Percentiles rank a stretch among this genome's conserved stretches.
phyloP scores from a whole-genome alignment of 257 asterid genomes.

The Scutellaria galericulata region DNA sequence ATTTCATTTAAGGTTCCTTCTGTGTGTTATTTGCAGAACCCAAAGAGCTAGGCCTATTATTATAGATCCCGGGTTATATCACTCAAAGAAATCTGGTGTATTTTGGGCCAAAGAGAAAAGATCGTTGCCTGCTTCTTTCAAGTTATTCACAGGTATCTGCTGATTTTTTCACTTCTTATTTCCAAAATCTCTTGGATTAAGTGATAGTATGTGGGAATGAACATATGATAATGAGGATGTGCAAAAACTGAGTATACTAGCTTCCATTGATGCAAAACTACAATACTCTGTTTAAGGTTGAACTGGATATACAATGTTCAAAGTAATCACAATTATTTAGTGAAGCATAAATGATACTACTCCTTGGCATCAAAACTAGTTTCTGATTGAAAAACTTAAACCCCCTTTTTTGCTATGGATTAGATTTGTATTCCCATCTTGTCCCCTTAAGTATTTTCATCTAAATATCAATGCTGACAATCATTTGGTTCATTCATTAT shows the following conservation, averaged over 20 bases:
- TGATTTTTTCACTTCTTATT: constrained; percentile 1
- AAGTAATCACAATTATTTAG: neutral
- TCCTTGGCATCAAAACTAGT: neutral
- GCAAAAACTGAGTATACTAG: neutral
- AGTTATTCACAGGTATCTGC: constrained; percentile 72
- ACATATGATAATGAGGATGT: neutral
- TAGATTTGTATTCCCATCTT: constrained; percentile 8
- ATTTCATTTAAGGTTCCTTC: constrained; percentile 13
- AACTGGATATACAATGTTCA: neutral
- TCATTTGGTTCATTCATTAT: neutral
- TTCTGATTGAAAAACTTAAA: neutral
- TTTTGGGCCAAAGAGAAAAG: constrained; percentile 98
- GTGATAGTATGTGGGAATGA: neutral
- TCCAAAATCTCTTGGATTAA: neutral
- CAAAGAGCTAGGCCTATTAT: constrained; percentile 85
- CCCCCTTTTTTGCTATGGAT: neutral
- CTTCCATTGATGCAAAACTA: neutral
- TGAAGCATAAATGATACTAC: too few relatives aligned
- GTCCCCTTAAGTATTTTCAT: neutral
- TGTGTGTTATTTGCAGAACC: constrained; percentile 54
- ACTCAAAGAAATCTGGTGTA: constrained; percentile 84
- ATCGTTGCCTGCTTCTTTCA: constrained; percentile 87
- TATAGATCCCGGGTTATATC: constrained; percentile 91
- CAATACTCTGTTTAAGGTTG: neutral
- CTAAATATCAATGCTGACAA: neutral